These are phyloP conservation scores for Globisporangium carolinianum DNA, from an alignment of 352 stramenopile species.

Conservation along the genomic window DNA sequence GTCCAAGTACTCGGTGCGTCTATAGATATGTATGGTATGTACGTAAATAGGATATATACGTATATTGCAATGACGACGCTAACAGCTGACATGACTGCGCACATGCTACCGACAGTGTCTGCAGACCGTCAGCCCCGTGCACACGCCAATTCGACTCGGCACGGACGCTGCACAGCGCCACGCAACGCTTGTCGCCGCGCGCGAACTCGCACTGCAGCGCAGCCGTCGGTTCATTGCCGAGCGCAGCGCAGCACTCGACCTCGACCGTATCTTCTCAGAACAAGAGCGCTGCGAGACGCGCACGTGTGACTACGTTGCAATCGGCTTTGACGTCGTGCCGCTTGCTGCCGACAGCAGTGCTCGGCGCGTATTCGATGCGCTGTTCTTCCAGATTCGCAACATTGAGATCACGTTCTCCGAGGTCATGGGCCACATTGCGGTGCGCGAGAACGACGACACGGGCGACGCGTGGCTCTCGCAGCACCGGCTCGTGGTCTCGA, in stretches of 20 bases:
- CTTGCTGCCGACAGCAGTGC: slow-evolving; percentile 20
- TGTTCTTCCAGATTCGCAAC: slow-evolving; percentile 26
- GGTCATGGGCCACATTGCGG: slow-evolving; percentile 36
- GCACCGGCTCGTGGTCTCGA: slow-evolving; percentile 32
- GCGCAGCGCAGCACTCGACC: slow-evolving; percentile 21
- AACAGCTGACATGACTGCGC: neutral
- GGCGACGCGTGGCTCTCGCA: slow-evolving; percentile 23
- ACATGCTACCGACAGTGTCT: slow-evolving; percentile 13
- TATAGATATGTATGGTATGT: neutral
- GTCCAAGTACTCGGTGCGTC: slow-evolving; percentile 6
- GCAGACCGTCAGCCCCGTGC: slow-evolving; percentile 27
- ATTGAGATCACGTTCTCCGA: slow-evolving; percentile 51
- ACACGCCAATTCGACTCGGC: slow-evolving; percentile 23
- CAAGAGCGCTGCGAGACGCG: slow-evolving; percentile 29
- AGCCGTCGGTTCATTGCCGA: slow-evolving; percentile 22
- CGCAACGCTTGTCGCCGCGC: slow-evolving; percentile 16
- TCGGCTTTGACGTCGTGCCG: slow-evolving; percentile 28
- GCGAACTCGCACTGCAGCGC: slow-evolving; percentile 13
- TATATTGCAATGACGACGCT: neutral
- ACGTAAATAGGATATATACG: neutral
- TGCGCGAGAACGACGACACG: slow-evolving; percentile 39
- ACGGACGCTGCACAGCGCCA: slow-evolving; percentile 20
- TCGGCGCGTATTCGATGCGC: slow-evolving; percentile 40
- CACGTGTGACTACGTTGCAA: slow-evolving; percentile 23
- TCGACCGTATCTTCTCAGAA: slow-evolving; percentile 21